Conservation (phyloP, 305 asterid genomes). For the Solanum hybrid region DNA sequence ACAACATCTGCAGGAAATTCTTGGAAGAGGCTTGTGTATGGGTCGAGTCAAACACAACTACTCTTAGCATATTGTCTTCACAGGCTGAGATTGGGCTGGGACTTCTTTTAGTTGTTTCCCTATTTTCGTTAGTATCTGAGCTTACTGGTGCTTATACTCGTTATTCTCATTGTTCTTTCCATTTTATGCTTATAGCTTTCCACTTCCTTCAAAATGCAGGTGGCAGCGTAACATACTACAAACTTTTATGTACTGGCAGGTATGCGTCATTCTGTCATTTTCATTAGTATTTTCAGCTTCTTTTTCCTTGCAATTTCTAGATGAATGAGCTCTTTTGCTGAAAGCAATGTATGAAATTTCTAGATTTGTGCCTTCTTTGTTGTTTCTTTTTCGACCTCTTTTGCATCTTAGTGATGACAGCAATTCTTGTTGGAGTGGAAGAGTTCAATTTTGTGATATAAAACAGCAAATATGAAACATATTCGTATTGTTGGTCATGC, state of each 20-base stretch:
- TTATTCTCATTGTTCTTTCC: constrained; percentile 6
- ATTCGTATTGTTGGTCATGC: not conserved
- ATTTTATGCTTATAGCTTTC: not conserved
- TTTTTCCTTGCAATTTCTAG: not conserved
- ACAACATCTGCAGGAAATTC: constrained; percentile 61
- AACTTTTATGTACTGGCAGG: constrained; percentile 94
- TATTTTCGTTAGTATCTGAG: constrained; percentile 9
- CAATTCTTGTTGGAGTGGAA: not conserved
- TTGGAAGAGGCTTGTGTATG: constrained; percentile 87
- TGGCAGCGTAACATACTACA: constrained; percentile 84
- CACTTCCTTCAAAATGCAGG: constrained; percentile 34
- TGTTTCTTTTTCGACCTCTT: not conserved
- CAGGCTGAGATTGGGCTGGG: constrained; percentile 21
- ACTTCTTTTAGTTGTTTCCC: constrained; percentile 11
- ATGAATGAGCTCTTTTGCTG: not conserved
- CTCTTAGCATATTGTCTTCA: constrained; percentile 19
- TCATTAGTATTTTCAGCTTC: not conserved
- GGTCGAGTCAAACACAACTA: constrained; percentile 78
- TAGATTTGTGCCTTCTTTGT: not conserved
- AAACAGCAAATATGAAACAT: not conserved
- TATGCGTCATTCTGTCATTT: constrained; percentile 19
- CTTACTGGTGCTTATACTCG: constrained; percentile 7
- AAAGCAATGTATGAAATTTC: not conserved
- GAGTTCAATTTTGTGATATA: not conserved
- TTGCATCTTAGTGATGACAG: not conserved